A percentile compares a stretch with the other conserved stretches of the same genome.
These are phyloP conservation scores for Xanthoconium stramineum DNA, from an alignment of 768 basidiomycete species.

Conservation along the genomic window DNA sequence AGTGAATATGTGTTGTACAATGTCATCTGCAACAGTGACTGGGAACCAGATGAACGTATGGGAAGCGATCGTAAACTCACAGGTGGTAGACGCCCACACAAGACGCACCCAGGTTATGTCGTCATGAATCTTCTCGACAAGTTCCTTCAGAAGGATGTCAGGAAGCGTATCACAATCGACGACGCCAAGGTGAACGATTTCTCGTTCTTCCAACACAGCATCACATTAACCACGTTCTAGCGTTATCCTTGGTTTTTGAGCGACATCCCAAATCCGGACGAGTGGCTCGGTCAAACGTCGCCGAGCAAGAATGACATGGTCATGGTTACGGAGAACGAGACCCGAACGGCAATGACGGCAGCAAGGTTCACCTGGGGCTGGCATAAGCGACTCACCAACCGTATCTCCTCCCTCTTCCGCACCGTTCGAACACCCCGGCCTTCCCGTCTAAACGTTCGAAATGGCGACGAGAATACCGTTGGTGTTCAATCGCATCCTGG, in stretches of 20 bases:
- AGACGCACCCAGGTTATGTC: conserved; percentile 50
- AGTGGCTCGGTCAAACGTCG: conserved; percentile 69
- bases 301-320: conserved; percentile 47
- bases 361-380: conserved; percentile 63
- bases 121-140: conserved; percentile 71
- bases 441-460: conserved; percentile 9
- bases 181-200: conserved; percentile 68
- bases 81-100: conserved; percentile 53
- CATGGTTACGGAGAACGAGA: conserved; percentile 72
- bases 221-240: conserved; percentile 32
- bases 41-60: conserved; percentile 64
- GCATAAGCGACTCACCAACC: conserved; percentile 39
- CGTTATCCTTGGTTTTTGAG: conserved; percentile 61
- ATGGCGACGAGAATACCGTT: conserved; percentile 21
- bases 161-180: conserved; percentile 69
- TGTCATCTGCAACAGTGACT: conserved; percentile 75
- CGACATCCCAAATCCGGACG: conserved; percentile 61
- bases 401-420: conserved; percentile 52
- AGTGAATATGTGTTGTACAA: conserved; percentile 78
- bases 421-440: conserved; percentile 34
- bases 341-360: conserved; percentile 66
- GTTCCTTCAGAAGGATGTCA: conserved; percentile 78
- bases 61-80: conserved; percentile 66
- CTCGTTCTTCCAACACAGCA: not conserved
- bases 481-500: conserved; percentile 33